Evolutionary conservation across 2,329 filamentous ascomycete species (phyloP).

Genomic region (Penicillium expansum): DNA sequence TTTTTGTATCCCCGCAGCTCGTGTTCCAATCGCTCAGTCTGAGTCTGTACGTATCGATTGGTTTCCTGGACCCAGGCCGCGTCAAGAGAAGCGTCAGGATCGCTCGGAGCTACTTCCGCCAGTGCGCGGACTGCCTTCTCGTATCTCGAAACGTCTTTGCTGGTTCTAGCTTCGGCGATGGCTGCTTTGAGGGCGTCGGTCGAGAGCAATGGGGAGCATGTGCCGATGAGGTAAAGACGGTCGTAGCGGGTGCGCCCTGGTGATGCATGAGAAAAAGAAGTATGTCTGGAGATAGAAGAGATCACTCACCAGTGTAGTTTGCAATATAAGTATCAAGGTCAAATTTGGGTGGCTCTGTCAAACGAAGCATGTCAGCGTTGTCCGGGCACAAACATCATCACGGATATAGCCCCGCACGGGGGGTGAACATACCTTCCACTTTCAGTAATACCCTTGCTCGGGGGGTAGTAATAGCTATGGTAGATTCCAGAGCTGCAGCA

Average conservation of each 20-base stretch:
- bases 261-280: slow-evolving; percentile 3
- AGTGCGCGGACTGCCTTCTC: slow-evolving; percentile 65
- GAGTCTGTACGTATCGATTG: slow-evolving; percentile 63
- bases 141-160: slow-evolving; percentile 72
- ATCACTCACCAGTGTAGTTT: slow-evolving; percentile 71
- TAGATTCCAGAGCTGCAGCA: not conserved
- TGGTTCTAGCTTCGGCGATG: slow-evolving; percentile 70
- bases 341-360: slow-evolving; percentile 73
- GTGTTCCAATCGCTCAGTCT: slow-evolving; percentile 73
- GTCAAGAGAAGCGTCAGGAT: slow-evolving; percentile 67
- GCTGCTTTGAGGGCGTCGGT: slow-evolving; percentile 78
- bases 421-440: slow-evolving; percentile 30
- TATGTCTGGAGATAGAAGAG: not conserved
- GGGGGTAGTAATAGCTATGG: not conserved
- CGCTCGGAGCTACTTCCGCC: slow-evolving; percentile 60
- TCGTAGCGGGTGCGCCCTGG: slow-evolving; percentile 76
- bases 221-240: slow-evolving; percentile 78
- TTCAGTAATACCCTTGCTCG: slow-evolving; percentile 19
- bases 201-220: slow-evolving; percentile 70
- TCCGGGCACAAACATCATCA: not conserved
- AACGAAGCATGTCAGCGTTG: not conserved
- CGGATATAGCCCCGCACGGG: slow-evolving; percentile 6
- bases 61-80: slow-evolving; percentile 70
- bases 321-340: slow-evolving; percentile 87
- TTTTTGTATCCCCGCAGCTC: slow-evolving; percentile 94